phyloP scores from a whole-genome alignment of 441 rosid species.

The Viola pubescens region DNA sequence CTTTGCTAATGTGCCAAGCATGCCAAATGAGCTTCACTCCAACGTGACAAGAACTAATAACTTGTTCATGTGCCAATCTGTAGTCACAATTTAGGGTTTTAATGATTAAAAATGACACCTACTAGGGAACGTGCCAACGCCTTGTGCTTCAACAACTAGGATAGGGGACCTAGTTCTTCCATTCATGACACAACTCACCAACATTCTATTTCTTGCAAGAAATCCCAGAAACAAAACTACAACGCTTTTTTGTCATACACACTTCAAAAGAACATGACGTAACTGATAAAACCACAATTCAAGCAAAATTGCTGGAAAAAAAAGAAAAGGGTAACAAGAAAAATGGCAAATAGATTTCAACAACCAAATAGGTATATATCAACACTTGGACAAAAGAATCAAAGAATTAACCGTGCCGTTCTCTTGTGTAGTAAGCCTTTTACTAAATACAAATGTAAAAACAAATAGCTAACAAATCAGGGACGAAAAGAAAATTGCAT shows the following conservation, averaged over 20 bases:
- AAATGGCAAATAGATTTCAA: conserved; percentile 2
- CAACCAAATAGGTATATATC: conserved; percentile 4
- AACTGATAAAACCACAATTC: conserved; percentile 2
- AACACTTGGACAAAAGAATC: conserved; percentile 21
- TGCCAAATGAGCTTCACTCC: conserved; percentile 1
- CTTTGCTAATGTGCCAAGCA: not conserved
- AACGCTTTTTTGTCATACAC: not conserved
- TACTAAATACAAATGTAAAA: conserved; percentile 23
- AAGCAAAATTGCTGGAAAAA: not conserved
- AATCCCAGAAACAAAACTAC: not conserved
- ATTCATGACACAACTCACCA: too few relatives aligned
- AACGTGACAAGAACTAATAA: conserved; percentile 7
- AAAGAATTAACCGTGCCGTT: conserved; percentile 28
- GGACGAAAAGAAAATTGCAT: not conserved
- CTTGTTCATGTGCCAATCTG: too few relatives aligned
- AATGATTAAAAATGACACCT: too few relatives aligned
- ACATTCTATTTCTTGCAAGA: too few relatives aligned
- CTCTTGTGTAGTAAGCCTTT: conserved; percentile 11
- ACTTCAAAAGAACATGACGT: not conserved
- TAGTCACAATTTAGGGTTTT: too few relatives aligned
- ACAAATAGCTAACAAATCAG: conserved; percentile 14
- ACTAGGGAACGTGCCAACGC: too few relatives aligned
- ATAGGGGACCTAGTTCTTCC: too few relatives aligned
- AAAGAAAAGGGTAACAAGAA: not conserved
- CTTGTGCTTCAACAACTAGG: too few relatives aligned